Percentiles rank a stretch among this genome's conserved stretches.
Evolutionary conservation across 192 early-diverging fungal species (phyloP).

Genomic region (Umbelopsis sp.): DNA sequence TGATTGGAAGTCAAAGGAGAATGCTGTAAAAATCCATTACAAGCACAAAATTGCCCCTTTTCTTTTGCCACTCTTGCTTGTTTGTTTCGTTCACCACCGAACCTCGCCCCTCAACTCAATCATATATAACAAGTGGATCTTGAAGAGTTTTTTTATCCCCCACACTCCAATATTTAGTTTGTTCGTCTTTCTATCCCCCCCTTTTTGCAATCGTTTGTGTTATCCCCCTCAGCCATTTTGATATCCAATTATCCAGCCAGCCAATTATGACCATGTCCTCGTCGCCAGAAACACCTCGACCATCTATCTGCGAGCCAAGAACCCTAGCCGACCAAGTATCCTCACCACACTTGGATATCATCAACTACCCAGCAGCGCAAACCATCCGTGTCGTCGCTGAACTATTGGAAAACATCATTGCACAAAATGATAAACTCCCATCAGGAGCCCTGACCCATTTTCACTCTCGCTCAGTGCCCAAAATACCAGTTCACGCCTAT

Average conservation of each 20-base stretch:
- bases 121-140: neutral
- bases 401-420: slow-evolving; percentile 53
- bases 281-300: neutral
- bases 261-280: slow-evolving; percentile 1
- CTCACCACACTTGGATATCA: slow-evolving; percentile 42
- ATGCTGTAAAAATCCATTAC: too few relatives aligned
- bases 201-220: too few relatives aligned
- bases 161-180: neutral
- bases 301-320: neutral
- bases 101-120: neutral
- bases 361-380: slow-evolving; percentile 45
- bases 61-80: too few relatives aligned
- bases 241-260: neutral
- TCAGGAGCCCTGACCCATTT: slow-evolving; percentile 60
- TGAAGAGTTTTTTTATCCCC: too few relatives aligned
- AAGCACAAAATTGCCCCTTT: too few relatives aligned
- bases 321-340: too few relatives aligned
- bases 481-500: slow-evolving; percentile 68
- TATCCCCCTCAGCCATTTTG: too few relatives aligned
- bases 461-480: slow-evolving; percentile 69
- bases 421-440: slow-evolving; percentile 48
- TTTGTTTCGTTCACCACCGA: neutral
- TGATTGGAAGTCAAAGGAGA: too few relatives aligned
- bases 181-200: neutral
- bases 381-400: slow-evolving; percentile 52